phyloP scores from a whole-genome alignment of 2,329 filamentous ascomycete species.

The Pseudogymnoascus sp. region DNA sequence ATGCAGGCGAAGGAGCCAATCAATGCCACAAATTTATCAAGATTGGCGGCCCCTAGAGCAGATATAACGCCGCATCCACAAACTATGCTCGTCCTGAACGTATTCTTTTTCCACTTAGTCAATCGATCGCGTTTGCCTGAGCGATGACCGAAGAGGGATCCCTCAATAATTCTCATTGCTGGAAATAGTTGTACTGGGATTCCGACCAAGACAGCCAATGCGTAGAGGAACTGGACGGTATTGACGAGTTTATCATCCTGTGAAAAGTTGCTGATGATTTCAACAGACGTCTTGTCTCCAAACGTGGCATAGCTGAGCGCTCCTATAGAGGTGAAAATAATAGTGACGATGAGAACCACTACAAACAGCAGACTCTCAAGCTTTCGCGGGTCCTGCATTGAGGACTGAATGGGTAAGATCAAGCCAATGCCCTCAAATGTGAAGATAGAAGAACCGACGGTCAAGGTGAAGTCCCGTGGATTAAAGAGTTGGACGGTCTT shows the following conservation, averaged over 20 bases:
- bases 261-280: slow-evolving; percentile 90
- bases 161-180: slow-evolving; percentile 92
- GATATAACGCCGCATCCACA: slow-evolving; percentile 78
- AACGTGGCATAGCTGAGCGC: slow-evolving; percentile 96
- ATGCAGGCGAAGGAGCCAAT: slow-evolving; percentile 98
- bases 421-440: slow-evolving; percentile 97
- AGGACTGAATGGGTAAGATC: slow-evolving; percentile 96
- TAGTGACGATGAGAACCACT: slow-evolving; percentile 92
- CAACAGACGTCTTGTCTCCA: slow-evolving; percentile 92
- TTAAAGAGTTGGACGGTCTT: slow-evolving; percentile 90
- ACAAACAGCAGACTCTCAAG: slow-evolving; percentile 81
- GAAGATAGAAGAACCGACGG: slow-evolving; percentile 94
- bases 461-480: slow-evolving; percentile 83
- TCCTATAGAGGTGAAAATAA: slow-evolving; percentile 85
- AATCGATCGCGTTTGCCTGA: slow-evolving; percentile 94
- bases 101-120: slow-evolving; percentile 99
- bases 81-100: slow-evolving; percentile 90
- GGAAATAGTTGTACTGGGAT: slow-evolving; percentile 96
- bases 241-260: slow-evolving; percentile 96
- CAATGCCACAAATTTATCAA: slow-evolving; percentile 95
- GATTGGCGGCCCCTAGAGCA: slow-evolving; percentile 83
- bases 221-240: slow-evolving; percentile 92
- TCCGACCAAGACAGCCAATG: slow-evolving; percentile 90
- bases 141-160: slow-evolving; percentile 84
- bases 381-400: slow-evolving; percentile 84